A percentile compares a stretch with the other conserved stretches of the same genome.
Conservation (phyloP, 768 basidiomycete genomes). For the Suillus bovinus region DNA sequence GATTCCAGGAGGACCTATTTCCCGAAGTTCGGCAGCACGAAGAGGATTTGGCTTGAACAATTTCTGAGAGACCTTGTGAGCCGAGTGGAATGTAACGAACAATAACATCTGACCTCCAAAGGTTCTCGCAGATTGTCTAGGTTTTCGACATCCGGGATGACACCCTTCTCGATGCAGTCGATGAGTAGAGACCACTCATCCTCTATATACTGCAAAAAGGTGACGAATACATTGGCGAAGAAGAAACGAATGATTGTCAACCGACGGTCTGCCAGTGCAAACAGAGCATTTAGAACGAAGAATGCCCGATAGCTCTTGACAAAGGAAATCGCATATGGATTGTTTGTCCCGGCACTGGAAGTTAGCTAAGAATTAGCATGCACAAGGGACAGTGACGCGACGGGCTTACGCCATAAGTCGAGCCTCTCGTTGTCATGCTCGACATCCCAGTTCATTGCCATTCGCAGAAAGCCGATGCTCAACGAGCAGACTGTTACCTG, state of each 20-base stretch:
- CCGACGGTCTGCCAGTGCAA: constrained; percentile 15
- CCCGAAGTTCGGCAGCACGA: constrained; percentile 21
- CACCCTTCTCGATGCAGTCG: constrained; percentile 16
- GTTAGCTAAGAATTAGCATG: neutral
- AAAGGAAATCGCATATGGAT: constrained; percentile 19
- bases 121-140: constrained; percentile 13
- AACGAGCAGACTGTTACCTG: neutral
- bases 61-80: constrained; percentile 8
- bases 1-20: constrained; percentile 4
- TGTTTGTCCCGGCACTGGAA: constrained; percentile 15
- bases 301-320: constrained; percentile 18
- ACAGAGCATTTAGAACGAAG: constrained; percentile 23
- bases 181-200: constrained; percentile 21
- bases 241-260: constrained; percentile 4
- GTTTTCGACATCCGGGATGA: constrained; percentile 17
- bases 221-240: constrained; percentile 15
- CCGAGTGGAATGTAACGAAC: neutral
- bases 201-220: constrained; percentile 17
- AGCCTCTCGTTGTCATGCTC: neutral
- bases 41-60: constrained; percentile 15
- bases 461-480: neutral
- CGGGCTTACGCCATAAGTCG: neutral
- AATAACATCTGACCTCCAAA: constrained; percentile 13
- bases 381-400: neutral
- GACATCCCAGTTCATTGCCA: neutral